Evolutionary conservation across 169 alveolate species (phyloP).

Genomic region (Plasmodium knowlesi): DNA sequence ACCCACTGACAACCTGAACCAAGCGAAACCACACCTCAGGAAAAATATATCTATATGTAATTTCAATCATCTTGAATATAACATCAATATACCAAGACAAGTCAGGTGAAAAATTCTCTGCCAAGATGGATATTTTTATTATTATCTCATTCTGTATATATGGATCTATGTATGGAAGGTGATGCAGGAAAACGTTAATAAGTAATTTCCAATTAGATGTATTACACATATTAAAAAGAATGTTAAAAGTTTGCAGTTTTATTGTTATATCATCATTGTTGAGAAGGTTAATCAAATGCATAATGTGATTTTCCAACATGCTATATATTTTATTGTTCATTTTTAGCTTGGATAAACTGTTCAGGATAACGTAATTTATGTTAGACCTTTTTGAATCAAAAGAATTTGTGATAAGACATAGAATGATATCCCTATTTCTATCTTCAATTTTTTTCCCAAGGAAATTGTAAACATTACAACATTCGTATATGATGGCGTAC

Average conservation of each 20-base stretch:
- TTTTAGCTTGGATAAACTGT: constrained; percentile 47
- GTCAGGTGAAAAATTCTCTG: constrained; percentile 92
- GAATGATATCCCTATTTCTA: constrained; percentile 54
- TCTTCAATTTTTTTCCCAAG: constrained; percentile 18
- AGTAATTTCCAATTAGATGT: constrained; percentile 87
- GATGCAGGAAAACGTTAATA: constrained; percentile 92
- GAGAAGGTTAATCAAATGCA: constrained; percentile 84
- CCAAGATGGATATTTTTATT: constrained; percentile 90
- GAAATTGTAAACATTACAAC: constrained; percentile 55
- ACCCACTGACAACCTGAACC: constrained; percentile 53
- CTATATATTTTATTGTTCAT: constrained; percentile 26
- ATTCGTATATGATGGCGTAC: constrained; percentile 58
- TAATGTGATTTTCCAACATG: constrained; percentile 84
- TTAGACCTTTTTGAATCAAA: constrained; percentile 72
- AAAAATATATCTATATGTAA: constrained; percentile 92
- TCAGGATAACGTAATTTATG: constrained; percentile 42
- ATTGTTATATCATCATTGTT: constrained; percentile 91
- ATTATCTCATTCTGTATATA: constrained; percentile 93
- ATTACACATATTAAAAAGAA: constrained; percentile 92
- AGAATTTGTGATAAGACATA: constrained; percentile 46
- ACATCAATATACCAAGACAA: constrained; percentile 93
- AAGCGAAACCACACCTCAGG: constrained; percentile 89
- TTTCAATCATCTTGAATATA: constrained; percentile 91
- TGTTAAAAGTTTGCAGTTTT: constrained; percentile 91
- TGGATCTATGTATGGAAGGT: constrained; percentile 91